Evolutionary conservation across 164 flowering plant species (phyloP).

Genomic region (Macadamia tetraphylla): DNA sequence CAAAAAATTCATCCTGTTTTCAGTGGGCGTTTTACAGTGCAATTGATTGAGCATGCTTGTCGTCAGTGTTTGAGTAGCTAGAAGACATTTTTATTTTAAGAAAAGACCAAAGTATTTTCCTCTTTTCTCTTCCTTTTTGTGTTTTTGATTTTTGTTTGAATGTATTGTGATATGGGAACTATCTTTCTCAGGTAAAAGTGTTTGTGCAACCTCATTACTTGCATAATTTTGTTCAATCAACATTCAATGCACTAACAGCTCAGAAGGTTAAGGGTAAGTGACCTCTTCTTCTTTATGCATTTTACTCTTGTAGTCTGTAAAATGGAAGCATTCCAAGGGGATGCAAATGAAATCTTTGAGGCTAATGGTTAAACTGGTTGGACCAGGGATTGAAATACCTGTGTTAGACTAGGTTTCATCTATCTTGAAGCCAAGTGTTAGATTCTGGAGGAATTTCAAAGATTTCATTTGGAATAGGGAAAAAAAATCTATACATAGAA

Average conservation of each 20-base stretch:
- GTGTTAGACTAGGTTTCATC: no score
- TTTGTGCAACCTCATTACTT: slow-evolving; percentile 80
- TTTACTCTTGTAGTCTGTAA: neutral
- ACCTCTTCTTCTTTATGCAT: neutral
- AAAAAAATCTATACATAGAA: no score
- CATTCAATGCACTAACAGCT: slow-evolving; percentile 78
- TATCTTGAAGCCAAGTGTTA: no score
- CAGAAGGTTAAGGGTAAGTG: slow-evolving; percentile 70
- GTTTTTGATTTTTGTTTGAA: no score
- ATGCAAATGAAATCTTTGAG: neutral
- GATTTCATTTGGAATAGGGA: no score
- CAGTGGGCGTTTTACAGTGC: no score
- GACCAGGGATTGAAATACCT: no score
- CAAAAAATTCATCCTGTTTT: no score
- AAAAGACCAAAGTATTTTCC: neutral
- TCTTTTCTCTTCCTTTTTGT: neutral
- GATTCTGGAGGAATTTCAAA: no score
- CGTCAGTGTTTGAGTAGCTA: neutral
- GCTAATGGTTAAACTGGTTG: no score
- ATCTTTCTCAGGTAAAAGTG: slow-evolving; percentile 74
- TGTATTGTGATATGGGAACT: neutral
- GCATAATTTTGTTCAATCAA: slow-evolving; percentile 88
- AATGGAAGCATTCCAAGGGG: neutral
- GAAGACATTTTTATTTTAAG: neutral
- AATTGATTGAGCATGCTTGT: no score